phyloP scores from a whole-genome alignment of 169 alveolate species.

The Condylostoma magnum region DNA sequence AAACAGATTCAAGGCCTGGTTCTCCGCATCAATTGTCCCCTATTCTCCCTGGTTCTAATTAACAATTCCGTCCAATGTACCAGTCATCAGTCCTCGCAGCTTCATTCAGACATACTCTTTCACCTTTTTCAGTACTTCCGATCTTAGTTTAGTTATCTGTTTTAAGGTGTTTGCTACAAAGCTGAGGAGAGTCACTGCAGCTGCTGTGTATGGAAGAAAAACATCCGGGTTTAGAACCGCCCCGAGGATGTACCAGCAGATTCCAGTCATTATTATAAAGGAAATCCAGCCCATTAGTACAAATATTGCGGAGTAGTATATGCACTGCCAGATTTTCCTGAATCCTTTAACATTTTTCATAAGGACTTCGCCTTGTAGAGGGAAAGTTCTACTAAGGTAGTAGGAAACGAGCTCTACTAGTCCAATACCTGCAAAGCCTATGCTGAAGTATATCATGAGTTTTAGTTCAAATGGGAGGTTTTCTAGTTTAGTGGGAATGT shows the following conservation, averaged over 20 bases:
- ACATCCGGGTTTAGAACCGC: constrained; percentile 60
- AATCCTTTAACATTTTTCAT: not conserved
- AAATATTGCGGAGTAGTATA: not conserved
- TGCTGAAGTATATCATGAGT: not conserved
- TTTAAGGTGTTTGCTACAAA: not conserved
- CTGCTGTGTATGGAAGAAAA: constrained; percentile 53
- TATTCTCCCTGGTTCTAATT: not conserved
- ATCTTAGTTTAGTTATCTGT: not conserved
- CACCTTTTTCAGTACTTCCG: constrained; percentile 6
- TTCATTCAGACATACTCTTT: not conserved
- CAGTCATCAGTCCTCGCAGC: constrained; percentile 2
- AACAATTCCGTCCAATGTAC: not conserved
- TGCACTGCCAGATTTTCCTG: not conserved
- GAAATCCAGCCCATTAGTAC: not conserved
- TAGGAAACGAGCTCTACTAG: not conserved
- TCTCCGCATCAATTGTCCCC: not conserved
- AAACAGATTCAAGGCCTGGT: not conserved
- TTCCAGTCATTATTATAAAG: not conserved
- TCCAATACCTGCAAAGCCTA: not conserved
- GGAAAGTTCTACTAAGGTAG: not conserved
- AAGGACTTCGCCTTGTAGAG: not conserved
- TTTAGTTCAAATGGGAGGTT: not conserved
- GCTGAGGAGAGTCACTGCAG: constrained; percentile 46
- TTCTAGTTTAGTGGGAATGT: not conserved
- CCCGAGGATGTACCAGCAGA: constrained; percentile 56